phyloP scores from a whole-genome alignment of 805 yeast species.

The Jamesozyma gamospora region DNA sequence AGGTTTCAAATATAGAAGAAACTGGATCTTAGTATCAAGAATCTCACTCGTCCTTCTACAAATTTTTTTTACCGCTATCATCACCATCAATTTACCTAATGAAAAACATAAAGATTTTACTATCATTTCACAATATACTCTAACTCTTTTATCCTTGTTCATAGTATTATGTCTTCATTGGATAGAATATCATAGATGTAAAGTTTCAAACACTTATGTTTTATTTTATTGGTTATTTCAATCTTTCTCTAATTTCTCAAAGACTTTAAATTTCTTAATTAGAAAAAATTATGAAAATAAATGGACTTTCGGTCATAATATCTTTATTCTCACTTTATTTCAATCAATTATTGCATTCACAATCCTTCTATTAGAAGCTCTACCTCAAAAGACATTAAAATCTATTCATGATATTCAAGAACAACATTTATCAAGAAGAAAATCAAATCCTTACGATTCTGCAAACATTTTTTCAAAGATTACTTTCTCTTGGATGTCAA shows the following conservation, averaged over 20 bases:
- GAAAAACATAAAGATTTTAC: conserved; percentile 13
- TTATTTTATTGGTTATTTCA: conserved; percentile 68
- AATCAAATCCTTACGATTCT: conserved; percentile 31
- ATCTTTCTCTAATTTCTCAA: conserved; percentile 38
- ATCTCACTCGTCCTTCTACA: conserved; percentile 27
- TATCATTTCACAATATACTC: conserved; percentile 16
- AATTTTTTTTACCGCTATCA: conserved; percentile 21
- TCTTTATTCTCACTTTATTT: conserved; percentile 27
- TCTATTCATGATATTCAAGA: conserved; percentile 35
- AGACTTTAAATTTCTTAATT: conserved; percentile 32
- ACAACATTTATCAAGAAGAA: conserved; percentile 18
- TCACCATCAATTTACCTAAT: conserved; percentile 14
- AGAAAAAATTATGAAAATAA: conserved; percentile 27
- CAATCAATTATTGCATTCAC: conserved; percentile 26
- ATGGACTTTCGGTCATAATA: conserved; percentile 20
- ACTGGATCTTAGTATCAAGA: conserved; percentile 31
- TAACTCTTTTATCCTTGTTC: conserved; percentile 32
- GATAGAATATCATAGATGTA: conserved; percentile 58
- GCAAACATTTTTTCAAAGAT: conserved; percentile 63
- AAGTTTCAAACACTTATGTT: conserved; percentile 56
- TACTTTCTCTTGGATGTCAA: conserved; percentile 88
- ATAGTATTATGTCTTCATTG: conserved; percentile 53
- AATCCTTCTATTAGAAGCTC: conserved; percentile 30
- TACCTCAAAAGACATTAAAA: conserved; percentile 31
- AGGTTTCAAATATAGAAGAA: conserved; percentile 30